These are phyloP conservation scores for Odonthalia washingtoniensis DNA, from an alignment of 31 red algal species.

Conservation along the genomic window DNA sequence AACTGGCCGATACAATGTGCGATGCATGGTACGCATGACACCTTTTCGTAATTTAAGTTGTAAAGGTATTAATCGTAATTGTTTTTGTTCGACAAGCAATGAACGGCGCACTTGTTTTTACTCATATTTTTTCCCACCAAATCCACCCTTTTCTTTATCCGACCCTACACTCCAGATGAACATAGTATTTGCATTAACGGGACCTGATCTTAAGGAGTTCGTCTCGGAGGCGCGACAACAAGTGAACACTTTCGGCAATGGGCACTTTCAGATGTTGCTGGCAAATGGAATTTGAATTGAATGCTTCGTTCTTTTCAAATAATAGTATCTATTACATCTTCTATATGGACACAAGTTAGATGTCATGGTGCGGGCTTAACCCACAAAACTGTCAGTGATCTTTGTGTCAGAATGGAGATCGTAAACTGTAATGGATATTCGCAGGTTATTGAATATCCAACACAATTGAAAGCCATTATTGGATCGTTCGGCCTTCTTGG, in stretches of 20 bases:
- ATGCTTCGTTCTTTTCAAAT: constrained; percentile 4
- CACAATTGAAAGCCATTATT: not conserved
- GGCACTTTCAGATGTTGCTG: not conserved
- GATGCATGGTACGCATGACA: constrained; percentile 47
- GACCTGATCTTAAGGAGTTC: too few species aligned
- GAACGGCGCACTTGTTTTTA: constrained; percentile 54
- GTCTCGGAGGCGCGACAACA: constrained; percentile 19
- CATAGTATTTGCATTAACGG: too few species aligned
- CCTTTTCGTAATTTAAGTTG: constrained; percentile 63
- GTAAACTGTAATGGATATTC: constrained; percentile 15
- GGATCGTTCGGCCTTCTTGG: constrained; percentile 37
- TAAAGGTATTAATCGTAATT: constrained; percentile 50
- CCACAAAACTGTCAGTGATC: constrained; percentile 23
- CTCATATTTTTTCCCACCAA: too few species aligned
- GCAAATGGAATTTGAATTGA: not conserved
- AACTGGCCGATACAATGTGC: constrained; percentile 35
- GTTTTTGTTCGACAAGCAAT: too few species aligned
- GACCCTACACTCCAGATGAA: too few species aligned
- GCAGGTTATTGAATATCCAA: constrained; percentile 7
- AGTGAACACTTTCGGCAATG: constrained; percentile 40
- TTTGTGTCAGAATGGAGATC: constrained; percentile 8
- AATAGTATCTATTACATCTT: constrained; percentile 1
- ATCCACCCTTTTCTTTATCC: too few species aligned
- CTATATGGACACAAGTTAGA: not conserved
- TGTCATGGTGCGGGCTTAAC: constrained; percentile 24